Percentiles rank a stretch among this genome's conserved stretches.
Evolutionary conservation across 805 yeast species (phyloP).

Genomic region (Saccharomycopsis olivae): DNA sequence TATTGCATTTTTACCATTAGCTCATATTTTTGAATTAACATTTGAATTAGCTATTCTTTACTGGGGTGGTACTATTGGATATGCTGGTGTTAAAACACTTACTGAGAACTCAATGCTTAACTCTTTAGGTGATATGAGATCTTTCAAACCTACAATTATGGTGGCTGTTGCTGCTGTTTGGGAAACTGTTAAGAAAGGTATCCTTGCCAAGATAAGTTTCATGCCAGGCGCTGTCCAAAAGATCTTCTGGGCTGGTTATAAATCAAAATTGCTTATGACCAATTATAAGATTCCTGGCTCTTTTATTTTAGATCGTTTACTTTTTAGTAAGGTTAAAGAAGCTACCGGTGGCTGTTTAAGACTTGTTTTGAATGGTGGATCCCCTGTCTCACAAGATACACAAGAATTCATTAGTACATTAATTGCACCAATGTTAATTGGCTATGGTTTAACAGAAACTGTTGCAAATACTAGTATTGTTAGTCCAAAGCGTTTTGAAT

Average conservation of each 20-base stretch:
- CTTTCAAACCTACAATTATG: constrained; percentile 86
- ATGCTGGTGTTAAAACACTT: constrained; percentile 86
- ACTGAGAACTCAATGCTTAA: constrained; percentile 73
- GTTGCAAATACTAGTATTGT: constrained; percentile 76
- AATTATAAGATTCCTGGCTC: constrained; percentile 69
- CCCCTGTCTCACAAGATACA: constrained; percentile 73
- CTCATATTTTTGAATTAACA: constrained; percentile 89
- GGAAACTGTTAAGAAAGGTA: constrained; percentile 93
- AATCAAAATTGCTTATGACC: constrained; percentile 56
- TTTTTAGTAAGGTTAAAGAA: constrained; percentile 80
- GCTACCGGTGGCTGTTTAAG: constrained; percentile 92
- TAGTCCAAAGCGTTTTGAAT: constrained; percentile 54
- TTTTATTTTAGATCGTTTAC: constrained; percentile 51
- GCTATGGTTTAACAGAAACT: constrained; percentile 96
- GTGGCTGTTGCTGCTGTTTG: constrained; percentile 99
- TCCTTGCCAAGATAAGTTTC: constrained; percentile 60
- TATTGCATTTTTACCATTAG: constrained; percentile 86
- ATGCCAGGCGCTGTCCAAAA: constrained; percentile 59
- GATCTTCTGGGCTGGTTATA: constrained; percentile 81
- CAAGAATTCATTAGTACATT: constrained; percentile 70
- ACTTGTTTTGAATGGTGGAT: constrained; percentile 79
- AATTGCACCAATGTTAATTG: constrained; percentile 80
- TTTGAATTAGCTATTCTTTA: constrained; percentile 70
- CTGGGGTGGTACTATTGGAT: constrained; percentile 90
- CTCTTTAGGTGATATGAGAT: constrained; percentile 78